These are phyloP conservation scores for Wickerhamomyces ciferrii DNA, from an alignment of 805 yeast genomes.

Conservation along the genomic window DNA sequence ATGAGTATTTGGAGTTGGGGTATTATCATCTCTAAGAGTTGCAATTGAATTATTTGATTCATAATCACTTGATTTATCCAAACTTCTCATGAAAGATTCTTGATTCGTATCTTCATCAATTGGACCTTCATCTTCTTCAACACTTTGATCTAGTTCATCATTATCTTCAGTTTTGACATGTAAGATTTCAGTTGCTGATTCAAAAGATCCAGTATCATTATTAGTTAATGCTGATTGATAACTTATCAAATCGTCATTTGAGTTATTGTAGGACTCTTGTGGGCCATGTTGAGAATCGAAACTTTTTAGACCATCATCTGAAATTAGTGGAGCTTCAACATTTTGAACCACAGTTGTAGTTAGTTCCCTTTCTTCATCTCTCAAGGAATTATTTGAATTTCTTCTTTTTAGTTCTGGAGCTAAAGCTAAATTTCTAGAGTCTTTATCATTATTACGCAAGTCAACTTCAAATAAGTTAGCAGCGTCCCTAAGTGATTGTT, in stretches of 20 bases:
- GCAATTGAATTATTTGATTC: conserved; percentile 17
- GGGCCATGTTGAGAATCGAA: conserved; percentile 1
- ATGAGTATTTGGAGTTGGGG: conserved; percentile 4
- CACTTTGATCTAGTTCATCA: not conserved
- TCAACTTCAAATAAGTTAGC: conserved; percentile 28
- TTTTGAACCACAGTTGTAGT: conserved; percentile 8
- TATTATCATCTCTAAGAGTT: conserved; percentile 8
- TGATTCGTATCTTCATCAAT: not conserved
- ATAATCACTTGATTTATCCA: not conserved
- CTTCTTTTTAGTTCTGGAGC: conserved; percentile 22
- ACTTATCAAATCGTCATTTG: conserved; percentile 9
- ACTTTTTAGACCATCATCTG: conserved; percentile 14
- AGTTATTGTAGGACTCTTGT: not conserved
- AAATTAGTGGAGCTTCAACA: conserved; percentile 8
- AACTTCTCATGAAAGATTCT: not conserved
- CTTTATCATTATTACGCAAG: conserved; percentile 24
- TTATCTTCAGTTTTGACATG: conserved; percentile 7
- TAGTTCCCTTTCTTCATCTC: conserved; percentile 19
- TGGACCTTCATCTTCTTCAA: not conserved
- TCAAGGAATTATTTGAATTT: conserved; percentile 17
- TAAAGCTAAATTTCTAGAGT: conserved; percentile 16
- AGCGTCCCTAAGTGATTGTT: conserved; percentile 22
- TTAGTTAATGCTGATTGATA: conserved; percentile 4
- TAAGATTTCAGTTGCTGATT: conserved; percentile 17
- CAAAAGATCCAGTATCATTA: conserved; percentile 11